Evolutionary conservation across 176 grass and related monocot genomes (phyloP).

Genomic region (Oryza glaberrima): DNA sequence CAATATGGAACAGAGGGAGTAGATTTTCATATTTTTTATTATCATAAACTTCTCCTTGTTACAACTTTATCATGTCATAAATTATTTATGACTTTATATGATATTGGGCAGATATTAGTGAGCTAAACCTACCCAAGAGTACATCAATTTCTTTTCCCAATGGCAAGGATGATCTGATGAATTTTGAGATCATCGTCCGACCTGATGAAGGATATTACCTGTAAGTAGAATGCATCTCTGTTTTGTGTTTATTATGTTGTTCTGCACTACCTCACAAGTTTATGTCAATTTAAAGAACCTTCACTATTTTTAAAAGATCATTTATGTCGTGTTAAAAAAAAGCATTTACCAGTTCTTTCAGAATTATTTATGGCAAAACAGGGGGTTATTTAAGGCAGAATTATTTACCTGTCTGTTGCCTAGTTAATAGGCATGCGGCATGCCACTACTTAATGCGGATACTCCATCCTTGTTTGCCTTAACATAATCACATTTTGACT

Average conservation of each 20-base stretch:
- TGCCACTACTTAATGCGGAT: neutral
- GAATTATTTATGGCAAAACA: neutral
- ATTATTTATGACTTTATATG: constrained; percentile 15
- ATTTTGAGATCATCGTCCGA: constrained; percentile 76
- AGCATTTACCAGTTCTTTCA: neutral
- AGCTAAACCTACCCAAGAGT: constrained; percentile 81
- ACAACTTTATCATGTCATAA: neutral
- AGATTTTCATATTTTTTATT: neutral
- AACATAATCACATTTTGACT: neutral
- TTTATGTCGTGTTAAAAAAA: neutral
- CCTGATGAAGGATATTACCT: constrained; percentile 89
- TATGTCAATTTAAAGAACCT: neutral
- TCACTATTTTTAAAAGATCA: neutral
- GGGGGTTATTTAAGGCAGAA: no score
- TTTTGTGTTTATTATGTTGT: neutral
- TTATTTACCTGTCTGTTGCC: neutral
- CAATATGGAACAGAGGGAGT: neutral
- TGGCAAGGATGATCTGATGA: constrained; percentile 91
- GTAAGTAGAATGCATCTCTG: constrained; percentile 48
- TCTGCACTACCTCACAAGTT: neutral
- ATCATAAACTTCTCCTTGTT: neutral
- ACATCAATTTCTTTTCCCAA: constrained; percentile 83
- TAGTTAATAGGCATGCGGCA: neutral
- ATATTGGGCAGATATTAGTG: constrained; percentile 73
- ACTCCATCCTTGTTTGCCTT: neutral